Base-by-base conservation (phyloP, 805 yeast genomes). In the Jamesozyma spencerorum region DNA sequence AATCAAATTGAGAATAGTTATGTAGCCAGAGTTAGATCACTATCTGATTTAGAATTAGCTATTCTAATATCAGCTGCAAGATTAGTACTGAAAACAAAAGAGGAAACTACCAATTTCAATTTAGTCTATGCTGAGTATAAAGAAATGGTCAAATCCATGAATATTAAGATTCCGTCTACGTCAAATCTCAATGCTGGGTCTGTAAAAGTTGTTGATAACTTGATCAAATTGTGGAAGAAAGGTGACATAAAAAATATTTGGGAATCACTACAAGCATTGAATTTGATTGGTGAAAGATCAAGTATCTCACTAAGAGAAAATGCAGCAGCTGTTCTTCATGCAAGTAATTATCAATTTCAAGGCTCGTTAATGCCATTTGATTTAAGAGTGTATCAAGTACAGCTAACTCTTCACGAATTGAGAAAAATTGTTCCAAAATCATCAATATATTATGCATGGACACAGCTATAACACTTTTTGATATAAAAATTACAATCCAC, bases 51-150 rank as follows among this genome's bases (percentile, higher is more conserved):
- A 24, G 97, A 90, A 52, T 56, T 81, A 36, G 72, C 82, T 14
- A 54, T 90, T 31, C 62, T 85, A 12, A 76, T 88, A 4, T 76
- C 86, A 33, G 81, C 88, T 0, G 85, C 94, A 0, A 68, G 97
- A 34, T 79, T 80, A 38, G 67, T 76, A 18, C 67, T 74, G 37
- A 82, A 79, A 49, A 69, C 69, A 22, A 78, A 73, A 17, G 60
- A 75, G 18, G 76, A 68, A 69, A 33, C 47, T n/a, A 71, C 85
- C 15, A 88, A 85, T 57, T 79, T 87, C 60, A 84, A 83, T 48
- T 62, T 86, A 43, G 82, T 80, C 0, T 81, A 79, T 57, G 79
- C 77, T 26, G 97, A 90, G 57, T 90, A 85, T 58, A 53, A 55
- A n/a, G 65, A 63, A 2, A 70, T 79, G 68, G 66, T 77, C 34